Conservation (phyloP, 768 basidiomycete species). For the Cubamyces lactineus region DNA sequence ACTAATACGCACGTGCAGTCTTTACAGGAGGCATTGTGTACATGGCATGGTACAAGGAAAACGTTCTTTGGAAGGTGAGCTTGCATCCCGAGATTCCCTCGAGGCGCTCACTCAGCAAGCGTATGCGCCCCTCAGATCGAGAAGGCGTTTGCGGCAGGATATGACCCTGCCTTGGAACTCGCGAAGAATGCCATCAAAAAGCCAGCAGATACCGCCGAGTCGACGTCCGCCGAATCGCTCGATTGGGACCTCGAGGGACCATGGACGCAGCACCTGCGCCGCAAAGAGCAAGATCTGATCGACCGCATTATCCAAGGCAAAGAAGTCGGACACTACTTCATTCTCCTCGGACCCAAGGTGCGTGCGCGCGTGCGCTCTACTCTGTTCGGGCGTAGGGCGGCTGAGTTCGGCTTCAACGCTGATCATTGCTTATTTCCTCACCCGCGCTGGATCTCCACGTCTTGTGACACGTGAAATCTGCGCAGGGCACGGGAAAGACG, state of each 20-base stretch:
- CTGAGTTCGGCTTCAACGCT: constrained; percentile 17
- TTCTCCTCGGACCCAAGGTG: constrained; percentile 80
- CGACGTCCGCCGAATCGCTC: constrained; percentile 17
- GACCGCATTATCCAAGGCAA: constrained; percentile 79
- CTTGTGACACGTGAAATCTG: constrained; percentile 4
- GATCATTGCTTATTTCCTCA: constrained; percentile 7
- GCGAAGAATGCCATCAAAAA: constrained; percentile 48
- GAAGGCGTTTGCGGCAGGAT: constrained; percentile 75
- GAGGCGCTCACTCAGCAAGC: neutral
- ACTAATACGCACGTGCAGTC: constrained; percentile 39
- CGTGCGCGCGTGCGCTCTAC: constrained; percentile 6
- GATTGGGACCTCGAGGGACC: constrained; percentile 43
- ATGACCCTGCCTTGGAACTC: constrained; percentile 81
- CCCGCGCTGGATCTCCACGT: too few relatives aligned
- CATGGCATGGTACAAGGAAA: constrained; percentile 79
- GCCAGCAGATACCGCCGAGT: constrained; percentile 34
- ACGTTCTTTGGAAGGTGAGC: constrained; percentile 76
- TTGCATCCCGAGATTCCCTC: constrained; percentile 15
- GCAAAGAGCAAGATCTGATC: constrained; percentile 75
- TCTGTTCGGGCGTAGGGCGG: too few relatives aligned
- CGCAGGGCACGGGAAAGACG: constrained; percentile 77
- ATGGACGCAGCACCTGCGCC: constrained; percentile 64
- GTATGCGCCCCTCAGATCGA: constrained; percentile 57
- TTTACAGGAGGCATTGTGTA: constrained; percentile 76
- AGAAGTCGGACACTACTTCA: constrained; percentile 72